These are phyloP conservation scores for Citrullus mucosospermus DNA, from an alignment of 306 rosid species.

Conservation along the genomic window DNA sequence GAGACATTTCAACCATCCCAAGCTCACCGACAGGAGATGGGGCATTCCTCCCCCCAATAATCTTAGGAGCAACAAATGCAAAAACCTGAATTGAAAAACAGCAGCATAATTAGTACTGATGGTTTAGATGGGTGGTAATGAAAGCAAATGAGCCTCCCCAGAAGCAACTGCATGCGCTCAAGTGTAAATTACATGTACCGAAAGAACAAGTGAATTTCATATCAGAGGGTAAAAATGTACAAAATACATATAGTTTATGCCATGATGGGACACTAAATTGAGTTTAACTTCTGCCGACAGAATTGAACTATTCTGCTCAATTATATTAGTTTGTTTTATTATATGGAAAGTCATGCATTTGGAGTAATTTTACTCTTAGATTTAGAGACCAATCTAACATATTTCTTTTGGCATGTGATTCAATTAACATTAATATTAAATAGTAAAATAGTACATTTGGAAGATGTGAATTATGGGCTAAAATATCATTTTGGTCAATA, in stretches of 20 bases:
- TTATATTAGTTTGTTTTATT: not conserved
- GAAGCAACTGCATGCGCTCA: not conserved
- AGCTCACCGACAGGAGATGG: slow-evolving; percentile 97
- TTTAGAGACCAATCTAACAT: not conserved
- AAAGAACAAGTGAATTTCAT: not conserved
- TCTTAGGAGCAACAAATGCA: slow-evolving; percentile 95
- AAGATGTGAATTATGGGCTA: too few relatives aligned
- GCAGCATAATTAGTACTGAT: not conserved
- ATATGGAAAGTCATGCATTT: not conserved
- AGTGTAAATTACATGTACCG: not conserved
- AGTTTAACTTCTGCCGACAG: not conserved
- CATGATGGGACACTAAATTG: not conserved
- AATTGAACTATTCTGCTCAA: not conserved
- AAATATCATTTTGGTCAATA: too few relatives aligned
- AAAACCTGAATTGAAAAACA: slow-evolving; percentile 39
- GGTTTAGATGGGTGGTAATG: not conserved
- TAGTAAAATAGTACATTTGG: not conserved
- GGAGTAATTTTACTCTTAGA: not conserved
- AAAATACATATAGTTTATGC: not conserved
- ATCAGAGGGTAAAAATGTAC: not conserved
- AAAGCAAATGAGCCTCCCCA: not conserved
- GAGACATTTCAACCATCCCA: slow-evolving; percentile 99
- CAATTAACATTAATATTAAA: not conserved
- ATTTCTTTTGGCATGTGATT: not conserved
- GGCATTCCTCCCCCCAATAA: slow-evolving; percentile 79